A percentile compares a stretch with the other conserved stretches of the same genome.
Conservation (phyloP, 1,284 basidiomycete species). For the Boletus smithii region DNA sequence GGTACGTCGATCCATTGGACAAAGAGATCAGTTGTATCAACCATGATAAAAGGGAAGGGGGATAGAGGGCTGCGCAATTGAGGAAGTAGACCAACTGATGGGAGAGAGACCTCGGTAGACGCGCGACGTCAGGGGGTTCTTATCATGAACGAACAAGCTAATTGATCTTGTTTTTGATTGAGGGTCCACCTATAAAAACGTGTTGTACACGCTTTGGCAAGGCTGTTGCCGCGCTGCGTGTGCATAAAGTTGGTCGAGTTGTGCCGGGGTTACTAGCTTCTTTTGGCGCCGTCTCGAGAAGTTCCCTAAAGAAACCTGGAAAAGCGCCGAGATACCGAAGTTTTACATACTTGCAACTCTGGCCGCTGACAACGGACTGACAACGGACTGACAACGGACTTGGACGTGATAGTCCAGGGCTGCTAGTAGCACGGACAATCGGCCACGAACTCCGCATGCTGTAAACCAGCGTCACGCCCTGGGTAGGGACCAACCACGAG, state of each 20-base stretch:
- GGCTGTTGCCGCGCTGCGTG: conserved; percentile 33
- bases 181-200: conserved; percentile 40
- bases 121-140: conserved; percentile 25
- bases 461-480: conserved; percentile 11
- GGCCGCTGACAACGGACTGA: no score
- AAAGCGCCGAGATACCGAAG: conserved; percentile 9
- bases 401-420: not conserved
- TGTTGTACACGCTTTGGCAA: conserved; percentile 34
- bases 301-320: conserved; percentile 3
- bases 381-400: conserved; percentile 22
- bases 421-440: not conserved
- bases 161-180: conserved; percentile 34
- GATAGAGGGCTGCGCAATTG: not conserved
- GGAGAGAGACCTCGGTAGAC: conserved; percentile 5
- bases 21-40: conserved; percentile 15
- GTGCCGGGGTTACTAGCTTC: conserved; percentile 21
- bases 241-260: conserved; percentile 16
- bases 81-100: not conserved
- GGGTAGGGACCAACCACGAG: not conserved
- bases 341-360: conserved; percentile 2
- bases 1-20: conserved; percentile 21
- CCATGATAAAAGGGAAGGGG: conserved; percentile 12
- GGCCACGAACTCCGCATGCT: conserved; percentile 11
- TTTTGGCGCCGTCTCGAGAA: conserved; percentile 28
- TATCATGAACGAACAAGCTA: conserved; percentile 26